Conservation (phyloP, 108 stramenopile species). For the Cyclostephanos invisitatus region DNA sequence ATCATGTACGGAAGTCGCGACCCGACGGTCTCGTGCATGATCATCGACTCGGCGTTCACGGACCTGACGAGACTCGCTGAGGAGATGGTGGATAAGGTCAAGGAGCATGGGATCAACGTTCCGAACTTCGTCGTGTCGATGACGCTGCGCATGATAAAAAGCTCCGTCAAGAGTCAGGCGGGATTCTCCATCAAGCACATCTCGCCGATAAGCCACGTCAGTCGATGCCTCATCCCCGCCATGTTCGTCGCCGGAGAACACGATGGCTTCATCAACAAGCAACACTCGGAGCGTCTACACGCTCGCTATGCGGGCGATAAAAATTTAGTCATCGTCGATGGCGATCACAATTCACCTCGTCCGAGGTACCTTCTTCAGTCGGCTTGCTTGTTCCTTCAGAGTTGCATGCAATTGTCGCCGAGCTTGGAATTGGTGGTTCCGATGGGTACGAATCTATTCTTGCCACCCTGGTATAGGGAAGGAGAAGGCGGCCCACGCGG, state of each 20-base stretch:
- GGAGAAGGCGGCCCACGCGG: background rate
- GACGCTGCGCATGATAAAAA: slow-evolving; percentile 59
- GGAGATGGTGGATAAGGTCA: slow-evolving; percentile 75
- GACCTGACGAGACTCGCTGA: slow-evolving; percentile 65
- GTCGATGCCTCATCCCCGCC: slow-evolving; percentile 69
- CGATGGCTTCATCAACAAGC: slow-evolving; percentile 69
- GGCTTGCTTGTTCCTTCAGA: slow-evolving; percentile 45
- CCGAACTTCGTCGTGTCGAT: slow-evolving; percentile 41
- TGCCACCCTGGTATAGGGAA: slow-evolving; percentile 39
- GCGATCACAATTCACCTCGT: slow-evolving; percentile 78
- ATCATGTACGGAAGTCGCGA: slow-evolving; percentile 81
- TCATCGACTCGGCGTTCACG: slow-evolving; percentile 81
- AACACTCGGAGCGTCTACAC: slow-evolving; percentile 54
- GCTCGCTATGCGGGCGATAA: slow-evolving; percentile 76
- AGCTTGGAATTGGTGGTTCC: slow-evolving; percentile 40
- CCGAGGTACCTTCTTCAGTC: slow-evolving; percentile 48
- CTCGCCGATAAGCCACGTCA: slow-evolving; percentile 59
- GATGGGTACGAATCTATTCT: slow-evolving; percentile 30
- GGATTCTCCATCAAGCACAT: slow-evolving; percentile 62
- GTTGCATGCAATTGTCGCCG: slow-evolving; percentile 43
- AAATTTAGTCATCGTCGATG: slow-evolving; percentile 74
- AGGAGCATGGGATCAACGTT: slow-evolving; percentile 51
- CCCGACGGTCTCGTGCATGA: slow-evolving; percentile 68
- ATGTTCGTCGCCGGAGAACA: slow-evolving; percentile 68
- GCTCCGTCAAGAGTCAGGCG: slow-evolving; percentile 56